These are phyloP conservation scores for Hypoxylon sp. DNA, from an alignment of 2,329 filamentous ascomycete genomes.

Conservation along the genomic window DNA sequence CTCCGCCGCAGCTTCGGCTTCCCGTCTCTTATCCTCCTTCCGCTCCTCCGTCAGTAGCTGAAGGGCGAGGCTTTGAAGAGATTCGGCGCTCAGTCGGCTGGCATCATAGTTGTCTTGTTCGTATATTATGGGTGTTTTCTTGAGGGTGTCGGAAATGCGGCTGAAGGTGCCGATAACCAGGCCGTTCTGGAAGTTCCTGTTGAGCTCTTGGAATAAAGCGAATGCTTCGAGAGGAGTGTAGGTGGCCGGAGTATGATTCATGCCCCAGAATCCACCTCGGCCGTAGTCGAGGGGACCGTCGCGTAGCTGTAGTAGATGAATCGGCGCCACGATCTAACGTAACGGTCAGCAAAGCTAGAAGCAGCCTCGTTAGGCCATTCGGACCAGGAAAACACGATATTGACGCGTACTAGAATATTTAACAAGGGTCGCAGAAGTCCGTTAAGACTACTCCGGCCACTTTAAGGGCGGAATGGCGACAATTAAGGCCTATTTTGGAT, in stretches of 20 bases:
- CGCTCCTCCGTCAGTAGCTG: constrained; percentile 82
- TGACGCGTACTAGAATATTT: constrained; percentile 50
- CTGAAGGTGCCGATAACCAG: constrained; percentile 76
- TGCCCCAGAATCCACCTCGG: constrained; percentile 69
- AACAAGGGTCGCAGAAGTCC: constrained; percentile 37
- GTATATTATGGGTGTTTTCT: constrained; percentile 79
- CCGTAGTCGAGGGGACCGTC: constrained; percentile 69
- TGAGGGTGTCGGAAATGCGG: constrained; percentile 81
- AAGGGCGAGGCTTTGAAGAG: constrained; percentile 84
- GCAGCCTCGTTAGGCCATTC: constrained; percentile 22
- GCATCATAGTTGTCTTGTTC: constrained; percentile 80
- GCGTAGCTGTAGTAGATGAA: constrained; percentile 67
- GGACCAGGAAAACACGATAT: constrained; percentile 34
- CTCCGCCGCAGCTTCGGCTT: constrained; percentile 59
- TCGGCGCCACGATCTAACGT: constrained; percentile 66
- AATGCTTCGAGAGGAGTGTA: constrained; percentile 91
- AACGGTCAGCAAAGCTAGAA: constrained; percentile 46
- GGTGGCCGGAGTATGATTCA: constrained; percentile 70
- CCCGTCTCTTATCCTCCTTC: constrained; percentile 75
- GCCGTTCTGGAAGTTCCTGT: constrained; percentile 77
- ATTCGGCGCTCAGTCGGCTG: constrained; percentile 80
- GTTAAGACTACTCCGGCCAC: constrained; percentile 49
- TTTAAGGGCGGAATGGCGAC: constrained; percentile 46
- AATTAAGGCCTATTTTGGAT: constrained; percentile 47
- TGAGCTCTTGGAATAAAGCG: constrained; percentile 85